Evolutionary conservation across 2,329 filamentous ascomycete species (phyloP).

Genomic region (Pyrenophora seminiperda): DNA sequence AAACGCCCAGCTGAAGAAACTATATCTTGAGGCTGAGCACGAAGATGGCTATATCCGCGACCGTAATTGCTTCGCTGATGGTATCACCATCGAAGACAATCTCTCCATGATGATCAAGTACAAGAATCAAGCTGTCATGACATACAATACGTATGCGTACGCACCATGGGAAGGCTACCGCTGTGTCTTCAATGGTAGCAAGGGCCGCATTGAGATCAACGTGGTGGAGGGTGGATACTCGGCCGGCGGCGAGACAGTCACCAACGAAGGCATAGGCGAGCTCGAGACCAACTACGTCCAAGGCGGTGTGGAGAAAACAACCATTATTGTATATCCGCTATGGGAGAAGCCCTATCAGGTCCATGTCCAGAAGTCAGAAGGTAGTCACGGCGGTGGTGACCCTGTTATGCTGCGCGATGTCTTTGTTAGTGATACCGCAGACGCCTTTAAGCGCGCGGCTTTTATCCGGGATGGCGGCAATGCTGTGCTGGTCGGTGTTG

Average conservation of each 20-base stretch:
- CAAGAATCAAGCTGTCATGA: conserved; percentile 61
- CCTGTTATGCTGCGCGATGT: conserved; percentile 62
- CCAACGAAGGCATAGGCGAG: conserved; percentile 7
- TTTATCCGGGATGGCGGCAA: conserved; percentile 62
- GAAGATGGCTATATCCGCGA: conserved; percentile 67
- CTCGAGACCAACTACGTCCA: conserved; percentile 7
- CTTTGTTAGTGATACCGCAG: conserved; percentile 56
- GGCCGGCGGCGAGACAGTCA: conserved; percentile 56
- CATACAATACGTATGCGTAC: conserved; percentile 65
- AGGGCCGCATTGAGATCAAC: conserved; percentile 64
- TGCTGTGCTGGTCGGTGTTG: conserved; percentile 65
- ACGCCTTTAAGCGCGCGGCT: conserved; percentile 60
- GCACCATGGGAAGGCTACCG: conserved; percentile 67
- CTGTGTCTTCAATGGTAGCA: conserved; percentile 63
- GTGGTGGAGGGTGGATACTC: conserved; percentile 65
- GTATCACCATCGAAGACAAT: conserved; percentile 68
- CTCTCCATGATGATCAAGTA: conserved; percentile 66
- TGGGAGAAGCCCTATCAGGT: conserved; percentile 63
- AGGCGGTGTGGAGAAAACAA: conserved; percentile 7
- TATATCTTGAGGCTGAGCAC: conserved; percentile 67
- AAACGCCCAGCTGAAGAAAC: conserved; percentile 60
- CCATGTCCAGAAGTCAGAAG: conserved; percentile 57
- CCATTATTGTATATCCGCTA: conserved; percentile 56
- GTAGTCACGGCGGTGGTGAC: conserved; percentile 66
- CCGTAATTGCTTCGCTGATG: conserved; percentile 66